phyloP scores from a whole-genome alignment of 192 early-diverging fungal species.

The Backusella circina region DNA sequence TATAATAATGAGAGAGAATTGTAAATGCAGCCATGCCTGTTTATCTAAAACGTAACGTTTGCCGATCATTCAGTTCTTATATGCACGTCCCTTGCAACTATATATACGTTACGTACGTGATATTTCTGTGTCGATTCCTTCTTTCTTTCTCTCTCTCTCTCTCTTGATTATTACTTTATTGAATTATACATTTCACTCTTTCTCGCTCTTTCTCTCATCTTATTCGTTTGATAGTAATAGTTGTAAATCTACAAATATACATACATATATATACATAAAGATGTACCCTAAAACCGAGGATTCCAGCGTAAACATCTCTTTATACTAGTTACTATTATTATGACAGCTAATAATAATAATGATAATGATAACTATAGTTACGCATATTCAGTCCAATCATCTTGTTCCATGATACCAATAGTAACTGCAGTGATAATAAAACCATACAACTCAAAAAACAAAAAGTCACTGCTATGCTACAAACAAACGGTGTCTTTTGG shows the following conservation, averaged over 20 bases:
- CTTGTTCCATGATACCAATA: slow-evolving; percentile 15
- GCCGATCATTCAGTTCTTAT: slow-evolving; percentile 8
- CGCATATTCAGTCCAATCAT: slow-evolving; percentile 19
- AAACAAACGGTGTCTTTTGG: slow-evolving; percentile 11
- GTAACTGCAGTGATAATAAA: not conserved
- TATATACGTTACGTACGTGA: not conserved
- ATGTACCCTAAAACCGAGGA: not conserved
- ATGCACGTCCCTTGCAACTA: slow-evolving; percentile 13
- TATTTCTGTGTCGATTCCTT: not conserved
- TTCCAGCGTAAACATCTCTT: not conserved
- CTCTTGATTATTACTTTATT: not conserved
- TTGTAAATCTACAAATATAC: not conserved
- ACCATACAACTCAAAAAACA: slow-evolving; percentile 6
- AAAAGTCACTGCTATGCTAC: slow-evolving; percentile 9
- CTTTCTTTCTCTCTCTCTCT: not conserved
- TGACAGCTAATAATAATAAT: not conserved
- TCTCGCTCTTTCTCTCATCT: not conserved
- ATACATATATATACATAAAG: not conserved
- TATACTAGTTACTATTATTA: not conserved
- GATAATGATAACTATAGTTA: not conserved
- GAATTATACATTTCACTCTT: not conserved
- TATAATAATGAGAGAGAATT: not conserved
- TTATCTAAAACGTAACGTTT: slow-evolving; percentile 8
- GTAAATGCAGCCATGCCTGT: slow-evolving; percentile 6
- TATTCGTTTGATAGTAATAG: not conserved